Base-by-base conservation (phyloP, 805 yeast species). In the Komagataella ulmi region DNA sequence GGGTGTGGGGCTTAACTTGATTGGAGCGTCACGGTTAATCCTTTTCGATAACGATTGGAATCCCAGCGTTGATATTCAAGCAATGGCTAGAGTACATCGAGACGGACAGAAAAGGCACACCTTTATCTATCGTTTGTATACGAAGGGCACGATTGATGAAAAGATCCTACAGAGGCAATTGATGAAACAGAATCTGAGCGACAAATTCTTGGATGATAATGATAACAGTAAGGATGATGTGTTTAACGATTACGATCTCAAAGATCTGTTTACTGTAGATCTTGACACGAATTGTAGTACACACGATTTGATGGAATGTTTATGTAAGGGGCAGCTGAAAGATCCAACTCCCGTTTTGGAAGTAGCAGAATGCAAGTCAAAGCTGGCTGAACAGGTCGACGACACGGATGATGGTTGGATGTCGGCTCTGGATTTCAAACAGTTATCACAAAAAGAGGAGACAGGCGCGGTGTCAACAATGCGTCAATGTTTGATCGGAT, bases 41-140 rank as follows among this genome's bases (percentile, higher is more conserved):
- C 67, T 93, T 19, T 85, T 87, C 61, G 99, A 93, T 62, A 88
- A 93, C 56, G 98, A 93, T 61, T 93, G 99, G 99, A 93, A 93
- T 56, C 99, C 99, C 0, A 80, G 97, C 0, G 75, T 83, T 10
- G 99, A 93, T 61, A 64, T 85, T 40, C 99, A 93, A 64, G 96
- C 97, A 0, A 87, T 91, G 95, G 96, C 97, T 1, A 70, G 99
- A 55, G 82, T 93, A 6, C 96, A 91, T 61, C 73, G 99, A 59
- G 97, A 91, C 64, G 99, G 99, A 0, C 99, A 93, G 63, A 77
- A 67, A 49, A 75, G 68, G 48, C 88, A 88, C 0, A 93, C 89
- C 8, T 83, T 70, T 61, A 81, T 91, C 30, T 93, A 93, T 61
- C 73, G 99, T 57, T 65, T 93, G 17, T 67, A 93, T 46, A 85